These are phyloP conservation scores for Mortierella hygrophila DNA, from an alignment of 192 early-diverging fungal genomes.

Conservation along the genomic window DNA sequence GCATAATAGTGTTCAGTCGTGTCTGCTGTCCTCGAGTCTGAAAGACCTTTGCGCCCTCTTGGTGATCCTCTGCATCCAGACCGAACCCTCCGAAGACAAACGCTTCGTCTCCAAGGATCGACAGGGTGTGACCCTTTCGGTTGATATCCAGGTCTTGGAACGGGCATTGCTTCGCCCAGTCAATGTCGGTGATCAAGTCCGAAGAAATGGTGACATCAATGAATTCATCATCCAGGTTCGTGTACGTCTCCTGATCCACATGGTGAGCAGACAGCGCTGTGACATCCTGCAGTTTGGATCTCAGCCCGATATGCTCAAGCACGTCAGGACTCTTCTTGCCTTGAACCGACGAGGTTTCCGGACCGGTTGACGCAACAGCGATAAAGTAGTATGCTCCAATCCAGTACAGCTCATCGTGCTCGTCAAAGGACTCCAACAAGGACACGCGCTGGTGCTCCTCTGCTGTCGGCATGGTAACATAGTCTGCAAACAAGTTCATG, in stretches of 20 bases:
- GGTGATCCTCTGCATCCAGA: conserved; percentile 17
- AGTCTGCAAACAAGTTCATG: conserved; percentile 41
- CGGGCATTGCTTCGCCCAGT: conserved; percentile 25
- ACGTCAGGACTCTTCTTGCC: conserved; percentile 29
- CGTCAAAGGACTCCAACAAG: conserved; percentile 44
- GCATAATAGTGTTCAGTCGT: conserved; percentile 31
- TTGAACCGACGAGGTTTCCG: background rate
- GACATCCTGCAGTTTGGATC: conserved; percentile 16
- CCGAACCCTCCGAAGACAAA: conserved; percentile 49
- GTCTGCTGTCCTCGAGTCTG: conserved; percentile 37
- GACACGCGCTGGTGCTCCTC: conserved; percentile 36
- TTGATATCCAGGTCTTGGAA: conserved; percentile 37
- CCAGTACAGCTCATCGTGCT: conserved; percentile 49
- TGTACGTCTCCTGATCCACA: conserved; percentile 21
- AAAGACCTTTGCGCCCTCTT: conserved; percentile 30
- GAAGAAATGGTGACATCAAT: background rate
- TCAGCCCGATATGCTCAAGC: conserved; percentile 16
- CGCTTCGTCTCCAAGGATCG: conserved; percentile 29
- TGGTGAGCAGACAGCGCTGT: background rate
- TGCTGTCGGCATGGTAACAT: conserved; percentile 19
- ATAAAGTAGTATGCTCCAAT: conserved; percentile 52
- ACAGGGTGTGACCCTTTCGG: conserved; percentile 46
- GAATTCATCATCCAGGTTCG: conserved; percentile 4
- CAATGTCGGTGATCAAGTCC: background rate
- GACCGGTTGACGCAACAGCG: conserved; percentile 26